These are phyloP conservation scores for Dothidotthia symphoricarpi DNA, from an alignment of 2,329 filamentous ascomycete species.

Conservation along the genomic window DNA sequence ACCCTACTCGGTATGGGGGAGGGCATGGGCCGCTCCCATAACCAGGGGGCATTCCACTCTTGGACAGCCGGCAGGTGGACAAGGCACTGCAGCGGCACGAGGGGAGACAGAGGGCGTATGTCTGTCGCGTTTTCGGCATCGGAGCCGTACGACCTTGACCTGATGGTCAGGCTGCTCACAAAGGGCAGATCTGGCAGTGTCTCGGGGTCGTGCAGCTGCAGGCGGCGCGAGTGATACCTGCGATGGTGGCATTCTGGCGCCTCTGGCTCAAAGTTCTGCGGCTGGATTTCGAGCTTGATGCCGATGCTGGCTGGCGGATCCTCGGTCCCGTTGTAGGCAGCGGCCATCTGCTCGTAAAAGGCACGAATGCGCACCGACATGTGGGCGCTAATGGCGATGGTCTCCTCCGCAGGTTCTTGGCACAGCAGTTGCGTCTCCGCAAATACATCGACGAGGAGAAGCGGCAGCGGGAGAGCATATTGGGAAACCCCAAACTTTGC, in stretches of 20 bases:
- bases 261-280: slow-evolving; percentile 8
- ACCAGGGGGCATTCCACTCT: slow-evolving; percentile 11
- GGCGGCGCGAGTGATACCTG: slow-evolving; percentile 11
- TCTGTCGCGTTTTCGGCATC: slow-evolving; percentile 4
- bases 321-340: slow-evolving; percentile 2
- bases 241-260: slow-evolving; percentile 7
- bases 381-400: slow-evolving; percentile 9
- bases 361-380: slow-evolving; percentile 9
- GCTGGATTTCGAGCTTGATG: slow-evolving; percentile 7
- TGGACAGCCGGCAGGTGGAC: slow-evolving; percentile 8
- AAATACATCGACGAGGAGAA: slow-evolving; percentile 9
- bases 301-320: slow-evolving; percentile 9
- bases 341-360: slow-evolving; percentile 7
- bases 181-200: slow-evolving; percentile 11
- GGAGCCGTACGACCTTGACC: slow-evolving; percentile 2
- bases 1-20: slow-evolving; percentile 9
- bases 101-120: slow-evolving; percentile 15
- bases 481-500: slow-evolving; percentile 7
- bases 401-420: slow-evolving; percentile 12
- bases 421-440: slow-evolving; percentile 5
- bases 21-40: slow-evolving; percentile 14
- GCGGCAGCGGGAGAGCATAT: slow-evolving; percentile 12
- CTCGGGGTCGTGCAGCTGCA: slow-evolving; percentile 10
- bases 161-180: slow-evolving; percentile 6
- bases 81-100: slow-evolving; percentile 12